These are phyloP conservation scores for Canavalia gladiata DNA, from an alignment of 306 rosid species.

Conservation along the genomic window DNA sequence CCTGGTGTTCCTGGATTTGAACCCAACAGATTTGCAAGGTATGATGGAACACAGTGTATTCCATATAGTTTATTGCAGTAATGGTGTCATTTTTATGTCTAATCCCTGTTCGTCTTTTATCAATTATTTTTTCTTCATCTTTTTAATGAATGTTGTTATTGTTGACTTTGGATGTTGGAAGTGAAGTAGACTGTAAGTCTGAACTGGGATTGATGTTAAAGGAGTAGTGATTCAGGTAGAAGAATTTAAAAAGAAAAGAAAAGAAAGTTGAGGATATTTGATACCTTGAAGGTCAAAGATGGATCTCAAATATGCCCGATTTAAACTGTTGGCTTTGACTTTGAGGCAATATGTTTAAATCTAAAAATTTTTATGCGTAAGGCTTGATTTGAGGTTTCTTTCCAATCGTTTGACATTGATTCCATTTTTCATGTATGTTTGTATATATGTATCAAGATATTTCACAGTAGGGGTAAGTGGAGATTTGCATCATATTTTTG, in stretches of 20 bases:
- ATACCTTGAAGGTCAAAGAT: background rate
- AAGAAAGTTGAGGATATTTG: background rate
- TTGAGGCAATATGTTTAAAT: background rate
- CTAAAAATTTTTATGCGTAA: background rate
- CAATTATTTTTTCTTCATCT: background rate
- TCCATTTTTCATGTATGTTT: background rate
- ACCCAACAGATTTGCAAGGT: conserved; percentile 78
- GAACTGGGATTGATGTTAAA: conserved; percentile 15
- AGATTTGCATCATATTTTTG: background rate
- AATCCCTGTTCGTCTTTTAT: background rate
- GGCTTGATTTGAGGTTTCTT: conserved; percentile 6
- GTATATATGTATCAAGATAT: conserved; percentile 5
- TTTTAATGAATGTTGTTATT: background rate
- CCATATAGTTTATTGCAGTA: background rate
- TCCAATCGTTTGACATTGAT: background rate
- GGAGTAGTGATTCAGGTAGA: background rate
- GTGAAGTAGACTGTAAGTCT: background rate
- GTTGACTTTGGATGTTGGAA: background rate
- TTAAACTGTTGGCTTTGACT: background rate
- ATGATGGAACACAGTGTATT: conserved; percentile 2
- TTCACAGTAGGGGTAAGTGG: background rate
- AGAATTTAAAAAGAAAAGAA: background rate
- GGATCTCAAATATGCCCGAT: background rate
- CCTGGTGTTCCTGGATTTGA: conserved; percentile 90
- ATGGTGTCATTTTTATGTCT: background rate